Evolutionary conservation across 768 basidiomycete genomes (phyloP).

Genomic region (Infundibulicybe gibba): DNA sequence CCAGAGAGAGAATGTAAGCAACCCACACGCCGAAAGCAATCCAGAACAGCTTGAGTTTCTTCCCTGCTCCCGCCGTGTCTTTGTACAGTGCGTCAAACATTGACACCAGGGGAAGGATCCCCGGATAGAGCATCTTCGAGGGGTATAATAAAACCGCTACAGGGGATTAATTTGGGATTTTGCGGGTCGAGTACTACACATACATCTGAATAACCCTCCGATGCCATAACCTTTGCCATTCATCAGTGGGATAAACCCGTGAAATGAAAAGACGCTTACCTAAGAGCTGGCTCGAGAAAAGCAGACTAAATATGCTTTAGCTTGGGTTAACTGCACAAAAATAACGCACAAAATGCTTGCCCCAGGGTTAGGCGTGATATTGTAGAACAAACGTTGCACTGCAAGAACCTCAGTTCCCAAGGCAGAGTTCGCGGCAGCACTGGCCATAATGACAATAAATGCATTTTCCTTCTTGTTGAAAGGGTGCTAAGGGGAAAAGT

Average conservation of each 20-base stretch:
- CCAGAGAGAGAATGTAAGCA: slow-evolving; percentile 11
- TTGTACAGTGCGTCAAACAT: slow-evolving; percentile 48
- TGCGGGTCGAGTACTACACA: slow-evolving; percentile 7
- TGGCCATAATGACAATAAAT: slow-evolving; percentile 55
- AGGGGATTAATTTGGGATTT: background rate
- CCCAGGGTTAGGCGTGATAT: slow-evolving; percentile 42
- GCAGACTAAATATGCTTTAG: slow-evolving; percentile 13
- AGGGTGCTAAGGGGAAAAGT: slow-evolving; percentile 33
- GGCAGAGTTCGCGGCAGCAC: slow-evolving; percentile 50
- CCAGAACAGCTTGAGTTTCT: slow-evolving; percentile 48
- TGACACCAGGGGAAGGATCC: slow-evolving; percentile 40
- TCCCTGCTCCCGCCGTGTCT: slow-evolving; percentile 31
- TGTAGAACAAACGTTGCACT: slow-evolving; percentile 51
- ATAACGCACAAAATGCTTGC: slow-evolving; percentile 37
- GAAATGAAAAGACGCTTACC: slow-evolving; percentile 7
- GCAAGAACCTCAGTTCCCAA: slow-evolving; percentile 52
- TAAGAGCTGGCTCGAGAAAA: slow-evolving; percentile 32
- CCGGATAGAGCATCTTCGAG: slow-evolving; percentile 49
- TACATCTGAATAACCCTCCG: slow-evolving; percentile 49
- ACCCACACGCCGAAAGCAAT: slow-evolving; percentile 36
- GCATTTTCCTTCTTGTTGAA: slow-evolving; percentile 62
- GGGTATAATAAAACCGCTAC: slow-evolving; percentile 46
- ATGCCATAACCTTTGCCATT: slow-evolving; percentile 47
- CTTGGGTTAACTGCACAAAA: background rate
- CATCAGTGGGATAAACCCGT: slow-evolving; percentile 5